Evolutionary conservation across 1,284 basidiomycete genomes (phyloP), one percentile per base, ranked within the genome.

Genomic region (Ceratobasidium sp.): DNA sequence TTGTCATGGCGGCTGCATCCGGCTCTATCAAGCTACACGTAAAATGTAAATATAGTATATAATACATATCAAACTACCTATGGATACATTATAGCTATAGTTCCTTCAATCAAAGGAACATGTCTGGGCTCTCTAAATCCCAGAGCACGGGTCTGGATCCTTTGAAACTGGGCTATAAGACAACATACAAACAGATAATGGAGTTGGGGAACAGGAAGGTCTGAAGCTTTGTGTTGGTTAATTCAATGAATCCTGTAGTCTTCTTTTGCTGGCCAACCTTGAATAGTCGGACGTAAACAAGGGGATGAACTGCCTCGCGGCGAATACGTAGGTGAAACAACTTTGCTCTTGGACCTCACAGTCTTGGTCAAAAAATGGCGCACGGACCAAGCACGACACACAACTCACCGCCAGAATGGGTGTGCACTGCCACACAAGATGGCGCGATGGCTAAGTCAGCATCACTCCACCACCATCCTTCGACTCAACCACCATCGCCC

Each of bases 111-210:
- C 66, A 23, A 26, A 68, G 44, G n/a, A 49, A 68, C 66, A 68
- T 68, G 18, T 68, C 66, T 28, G 66, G 9, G 42, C 66, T 26
- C 42, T 68, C 66, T 18, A 68, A 28, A 68, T 68, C 66, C 66
- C 66, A 68, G 3, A 68, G 40, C 12, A 51, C 40, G n/a, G 23
- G n/a, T 13, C 10, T 49, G 6, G 42, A 49, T 4, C 28, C 66
- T 3, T n/a, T 12, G 33, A 49, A n/a, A 5, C n/a, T 4, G n/a
- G 40, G 40, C 20, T 40, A 68, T 3, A 68, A 10, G 2, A 68
- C 66, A 3, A 68, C 66, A 23, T 26, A 68, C 2, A 44, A 68
- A 12, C 66, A 44, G 12, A 68, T 33, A 44, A 68, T 68, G 7
- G 66, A 49, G n/a, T 68, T 20, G 6, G 42, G 23, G 44, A 68